phyloP scores from a whole-genome alignment of 2,329 filamentous ascomycete genomes.

The Hymenoscyphus occultus region DNA sequence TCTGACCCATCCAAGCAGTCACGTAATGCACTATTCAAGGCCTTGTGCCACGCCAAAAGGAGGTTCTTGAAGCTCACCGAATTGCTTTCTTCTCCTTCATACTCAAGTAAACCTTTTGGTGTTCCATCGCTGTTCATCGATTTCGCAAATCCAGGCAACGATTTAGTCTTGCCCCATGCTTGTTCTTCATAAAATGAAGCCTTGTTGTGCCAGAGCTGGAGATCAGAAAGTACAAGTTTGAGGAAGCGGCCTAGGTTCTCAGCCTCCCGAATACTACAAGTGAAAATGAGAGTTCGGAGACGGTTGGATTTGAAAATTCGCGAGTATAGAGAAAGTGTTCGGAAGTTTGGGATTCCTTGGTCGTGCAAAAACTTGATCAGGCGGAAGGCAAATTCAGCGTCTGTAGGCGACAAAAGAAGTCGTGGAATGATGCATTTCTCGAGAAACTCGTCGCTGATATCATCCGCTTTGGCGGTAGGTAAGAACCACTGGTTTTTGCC shows the following conservation, averaged over 20 bases:
- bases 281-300: conserved; percentile 79
- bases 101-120: conserved; percentile 70
- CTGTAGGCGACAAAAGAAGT: conserved; percentile 75
- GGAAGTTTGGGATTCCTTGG: conserved; percentile 80
- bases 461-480: conserved; percentile 59
- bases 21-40: conserved; percentile 75
- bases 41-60: conserved; percentile 86
- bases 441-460: conserved; percentile 72
- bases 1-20: conserved; percentile 77
- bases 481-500: conserved; percentile 80
- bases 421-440: conserved; percentile 93
- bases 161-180: conserved; percentile 63
- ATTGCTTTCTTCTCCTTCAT: conserved; percentile 65
- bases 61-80: conserved; percentile 70
- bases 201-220: conserved; percentile 81
- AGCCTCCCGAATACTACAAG: conserved; percentile 84
- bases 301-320: conserved; percentile 81
- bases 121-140: conserved; percentile 68
- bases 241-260: conserved; percentile 92
- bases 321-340: conserved; percentile 78
- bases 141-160: conserved; percentile 76
- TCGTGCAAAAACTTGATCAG: conserved; percentile 87
- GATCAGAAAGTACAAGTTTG: conserved; percentile 74
- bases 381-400: conserved; percentile 84
- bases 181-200: conserved; percentile 76